Evolutionary conservation across 2,329 filamentous ascomycete species (phyloP), one percentile per base, ranked within the genome.

Genomic region (Diplodia mutila): DNA sequence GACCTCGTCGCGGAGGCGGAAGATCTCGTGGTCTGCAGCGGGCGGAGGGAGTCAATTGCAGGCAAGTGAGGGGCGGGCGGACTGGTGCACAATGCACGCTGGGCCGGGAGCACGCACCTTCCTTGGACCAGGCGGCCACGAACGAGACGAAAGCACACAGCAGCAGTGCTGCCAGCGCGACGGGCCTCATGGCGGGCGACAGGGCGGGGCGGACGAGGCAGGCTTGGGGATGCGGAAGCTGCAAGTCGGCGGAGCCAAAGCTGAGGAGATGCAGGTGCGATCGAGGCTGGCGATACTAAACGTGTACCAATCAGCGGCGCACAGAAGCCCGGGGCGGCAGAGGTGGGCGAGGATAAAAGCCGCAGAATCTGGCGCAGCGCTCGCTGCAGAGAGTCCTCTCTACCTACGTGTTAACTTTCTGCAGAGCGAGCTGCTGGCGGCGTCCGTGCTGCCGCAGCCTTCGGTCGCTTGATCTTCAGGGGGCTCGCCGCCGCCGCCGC

Each of bases 1-100:
- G 67, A 99, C 87, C 78, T 98, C 95, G 82, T 97, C 93, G 76
- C 90, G 90, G 70, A 99, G 86, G 74, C 93, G 91, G 84, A 99
- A 99, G 83, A 99, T 98, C 82, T 99, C 95, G 77, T 96, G 93
- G 81, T 99, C 95, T 96, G 75, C 39, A 46, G 53, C 21, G 27
- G 34, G 23, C 29, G 49, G 29, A 32, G 29, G 46, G 14, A 52
- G 49, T 39, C 52, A 25, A 61, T 42, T 34, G n/a, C 34, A 12
- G 34, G 6, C 16, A 29, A 12, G 21, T 25, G 34, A 25, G 46
- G 66, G 27, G 29, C 27, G 39, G 16, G 32, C 9, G 42, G 53
- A 37, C 9, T 32, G 34, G 37, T 57, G 52, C 52, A 57, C 32
- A 34, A 55, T 61, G 14, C 27, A 34, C 25, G 37, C 55, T 32